These are phyloP conservation scores for Camelina laxa DNA, from an alignment of 345 rosid species.

Conservation along the genomic window DNA sequence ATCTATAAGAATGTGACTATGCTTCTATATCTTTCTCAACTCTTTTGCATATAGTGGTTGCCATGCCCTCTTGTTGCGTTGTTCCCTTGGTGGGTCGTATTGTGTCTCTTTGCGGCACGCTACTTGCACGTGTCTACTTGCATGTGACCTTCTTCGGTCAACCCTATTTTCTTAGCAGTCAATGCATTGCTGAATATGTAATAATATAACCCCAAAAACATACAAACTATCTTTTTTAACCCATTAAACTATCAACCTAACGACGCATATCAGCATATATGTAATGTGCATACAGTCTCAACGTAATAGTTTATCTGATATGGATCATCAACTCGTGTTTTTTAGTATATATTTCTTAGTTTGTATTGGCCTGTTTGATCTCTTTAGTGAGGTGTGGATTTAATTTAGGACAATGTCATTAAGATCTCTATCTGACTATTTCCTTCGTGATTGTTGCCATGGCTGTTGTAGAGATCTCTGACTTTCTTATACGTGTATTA, in stretches of 20 bases:
- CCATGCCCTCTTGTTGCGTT: slow-evolving; percentile 47
- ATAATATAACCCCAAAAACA: background rate
- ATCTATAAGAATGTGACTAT: slow-evolving; percentile 21
- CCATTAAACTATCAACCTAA: slow-evolving; percentile 11
- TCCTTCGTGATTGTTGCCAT: background rate
- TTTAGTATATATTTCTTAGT: background rate
- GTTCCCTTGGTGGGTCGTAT: slow-evolving; percentile 54
- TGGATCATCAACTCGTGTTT: slow-evolving; percentile 16
- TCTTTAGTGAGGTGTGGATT: background rate
- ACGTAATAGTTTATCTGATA: background rate
- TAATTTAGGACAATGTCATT: no score
- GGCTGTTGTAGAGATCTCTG: background rate
- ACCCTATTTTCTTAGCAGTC: slow-evolving; percentile 21
- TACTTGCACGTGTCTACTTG: slow-evolving; percentile 32
- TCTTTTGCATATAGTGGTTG: slow-evolving; percentile 40
- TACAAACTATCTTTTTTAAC: background rate
- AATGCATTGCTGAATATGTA: slow-evolving; percentile 19
- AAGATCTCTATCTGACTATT: no score
- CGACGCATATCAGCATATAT: background rate
- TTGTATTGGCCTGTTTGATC: background rate
- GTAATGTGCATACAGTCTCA: background rate
- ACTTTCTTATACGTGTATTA: background rate
- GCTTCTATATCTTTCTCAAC: slow-evolving; percentile 35
- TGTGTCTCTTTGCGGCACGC: slow-evolving; percentile 30
- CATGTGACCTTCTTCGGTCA: slow-evolving; percentile 32